Evolutionary conservation across 208 protist species (phyloP), one percentile per base, ranked within the genome.

Genomic region (Phytomonas serpens): DNA sequence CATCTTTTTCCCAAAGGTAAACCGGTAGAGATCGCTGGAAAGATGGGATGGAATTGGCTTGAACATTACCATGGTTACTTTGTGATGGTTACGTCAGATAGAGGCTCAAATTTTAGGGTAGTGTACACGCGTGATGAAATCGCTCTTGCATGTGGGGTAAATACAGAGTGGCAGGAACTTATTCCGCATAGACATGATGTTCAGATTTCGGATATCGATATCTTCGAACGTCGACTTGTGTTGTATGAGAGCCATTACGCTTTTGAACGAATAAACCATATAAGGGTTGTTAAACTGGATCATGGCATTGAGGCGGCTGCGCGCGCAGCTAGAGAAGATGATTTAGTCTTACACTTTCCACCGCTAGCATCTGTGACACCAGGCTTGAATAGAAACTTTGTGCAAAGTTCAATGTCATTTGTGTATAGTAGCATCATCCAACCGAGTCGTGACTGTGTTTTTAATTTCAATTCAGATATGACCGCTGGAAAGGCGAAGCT

Each of bases 321-420:
- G 29, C 72, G 61, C 40, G 68, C 72, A 23, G 32, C 72, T 33
- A 80, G 89, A 7, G 61, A 74, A 5, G 77, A 94, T n/a, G 92
- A 97, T 61, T 76, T 94, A 36, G 85, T 97, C 33, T 66, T 97
- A 37, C 92, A 94, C 73, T 97, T 97, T 73, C 92, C 92, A 4
- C 88, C 87, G 29, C 75, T 97, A 5, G 64, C 75, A 23, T 77
- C 77, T 11, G 83, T 97, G 0, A 92, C 89, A 23, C 92, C 92
- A 23, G 92, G 92, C 4, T 77, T 97, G 27, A 97, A 97, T 76
- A 92, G 92, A 72, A 97, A 97, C 69, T 97, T 93, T 77, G 73
- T 86, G 31, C 92, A 97, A 72, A 84, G 93, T 40, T 82, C 87
- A 13, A 90, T 97, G 67, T 92, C 84, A 68, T 97, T 97, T 73